Evolutionary conservation across 768 basidiomycete genomes (phyloP), one percentile per base, ranked within the genome.

Genomic region (Rhizopogon vesiculosus): DNA sequence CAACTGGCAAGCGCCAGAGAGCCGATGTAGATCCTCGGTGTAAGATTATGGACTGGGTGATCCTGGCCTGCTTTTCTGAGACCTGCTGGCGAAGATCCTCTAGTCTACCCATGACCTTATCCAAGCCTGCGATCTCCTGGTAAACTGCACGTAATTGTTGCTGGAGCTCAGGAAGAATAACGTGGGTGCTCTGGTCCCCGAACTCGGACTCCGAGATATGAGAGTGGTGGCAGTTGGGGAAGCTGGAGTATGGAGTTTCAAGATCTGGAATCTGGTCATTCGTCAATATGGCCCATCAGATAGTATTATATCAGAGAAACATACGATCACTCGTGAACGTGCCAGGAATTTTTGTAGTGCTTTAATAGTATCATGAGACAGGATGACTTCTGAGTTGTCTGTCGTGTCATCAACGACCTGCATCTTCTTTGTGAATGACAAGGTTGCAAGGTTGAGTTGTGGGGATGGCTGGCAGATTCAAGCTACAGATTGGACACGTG

Each of bases 1-100:
- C 81, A 3, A 72, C 45, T 7, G 81, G 80, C 6, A 82, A 64
- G 12, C 62, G 59, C 50, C 69, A 63, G 54, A 81, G 75, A 41
- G 61, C 58, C 10, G 65, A 66, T 31, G 63, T 25, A 2, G 65
- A 59, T 3, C 65, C 57, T 10, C 40, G 58, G 49, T 71, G 67
- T 5, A 38, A 46, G 3, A 58, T 42, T 51, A 66, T 59, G 15
- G 62, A 66, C 16, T 35, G 18, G 3, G 46, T 25, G n/a, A 66
- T 54, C 45, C 60, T 58, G 18, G 38, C 6, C 9, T 45, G 55
- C 19, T 57, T 65, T 29, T 62, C 53, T 16, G 53, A 39, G 16
- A 66, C 53, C 3, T 56, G 60, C 29, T 56, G 46, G 35, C 59
- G 61, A n/a, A 58, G 45, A 29, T 44, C 5, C 3, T 40, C 42